Conservation (phyloP, 2,329 filamentous ascomycete genomes). For the Metarhizium humberi region DNA sequence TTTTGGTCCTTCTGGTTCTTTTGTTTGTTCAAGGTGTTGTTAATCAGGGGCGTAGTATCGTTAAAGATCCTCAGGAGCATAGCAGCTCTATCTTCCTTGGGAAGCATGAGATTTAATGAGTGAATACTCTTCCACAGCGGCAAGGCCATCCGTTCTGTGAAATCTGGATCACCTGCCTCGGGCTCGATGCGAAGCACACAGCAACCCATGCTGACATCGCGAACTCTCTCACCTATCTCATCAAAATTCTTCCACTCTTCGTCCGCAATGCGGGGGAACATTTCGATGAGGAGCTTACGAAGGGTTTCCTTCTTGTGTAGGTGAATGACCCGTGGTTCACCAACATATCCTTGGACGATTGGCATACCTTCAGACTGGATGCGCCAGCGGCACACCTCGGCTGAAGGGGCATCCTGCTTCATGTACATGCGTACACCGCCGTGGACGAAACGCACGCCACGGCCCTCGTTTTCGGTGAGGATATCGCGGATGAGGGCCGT, state of each 20-base stretch:
- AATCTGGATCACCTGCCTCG: conserved; percentile 50
- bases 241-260: conserved; percentile 67
- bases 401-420: conserved; percentile 86
- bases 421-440: conserved; percentile 98
- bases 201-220: conserved; percentile 79
- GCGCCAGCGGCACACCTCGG: conserved; percentile 83
- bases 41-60: conserved; percentile 75
- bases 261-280: conserved; percentile 85
- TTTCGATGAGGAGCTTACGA: conserved; percentile 75
- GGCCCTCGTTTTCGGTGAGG: conserved; percentile 76
- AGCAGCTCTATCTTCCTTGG: conserved; percentile 89
- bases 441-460: conserved; percentile 91
- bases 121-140: conserved; percentile 91
- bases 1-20: conserved; percentile 20
- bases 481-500: conserved; percentile 78
- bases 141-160: conserved; percentile 72
- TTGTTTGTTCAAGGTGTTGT: conserved; percentile 48
- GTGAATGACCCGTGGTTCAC: conserved; percentile 63
- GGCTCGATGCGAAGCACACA: conserved; percentile 81
- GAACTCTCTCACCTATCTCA: conserved; percentile 79
- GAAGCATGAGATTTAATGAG: conserved; percentile 92
- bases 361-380: conserved; percentile 92
- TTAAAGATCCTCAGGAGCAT: conserved; percentile 90
- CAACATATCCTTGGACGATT: conserved; percentile 85
- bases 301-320: conserved; percentile 73